Base-by-base conservation (phyloP, 257 asterid species). In the Leptodermis oblonga region DNA sequence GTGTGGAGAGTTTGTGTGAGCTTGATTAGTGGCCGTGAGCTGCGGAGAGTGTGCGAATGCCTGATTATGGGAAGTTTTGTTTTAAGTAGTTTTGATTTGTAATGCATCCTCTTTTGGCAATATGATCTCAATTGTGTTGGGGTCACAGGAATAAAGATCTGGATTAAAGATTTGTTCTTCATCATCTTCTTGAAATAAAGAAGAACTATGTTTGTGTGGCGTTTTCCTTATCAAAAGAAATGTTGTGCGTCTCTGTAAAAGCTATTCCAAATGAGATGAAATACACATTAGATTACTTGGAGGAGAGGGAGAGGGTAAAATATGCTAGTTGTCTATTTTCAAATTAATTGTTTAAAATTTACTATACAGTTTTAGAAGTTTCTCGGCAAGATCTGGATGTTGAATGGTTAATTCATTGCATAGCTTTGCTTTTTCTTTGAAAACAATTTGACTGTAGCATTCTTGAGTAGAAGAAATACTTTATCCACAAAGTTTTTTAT, bases 371-470 rank as follows among this genome's bases (percentile, higher is more conserved):
- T 64, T 26, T 7, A 2, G 4, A 13, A 12, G 45, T 49, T 31
- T 1, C 46, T 36, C 23, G 13, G 48, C 34, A 33, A 67, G 36
- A 52, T 18, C 41, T 34, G 46, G 34, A 54, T 25, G 45, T 45
- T 67, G n/a, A n/a, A 52, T 67, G 17, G 71, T 2, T 52, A 7
- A 48, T 28, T 46, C n/a, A 30, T 13, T 65, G 70, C 61, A 49
- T 34, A 10, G 22, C 34, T 67, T 0, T 67, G 62, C 10, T 28
- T 9, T 26, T 4, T 30, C 14, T 12, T 10, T 43, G 58, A 55
- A 22, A 31, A 41, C 1, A 18, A 43, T 58, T 51, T 20, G 23
- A 22, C 22, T 8, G 26, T 37, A 17, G 43, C 39, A 55, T 5
- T n/a, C 22, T 31, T 7, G 0, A 12, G 9, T 67, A 17, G 15